Percentiles rank a stretch among this genome's conserved stretches.
Conservation (phyloP, 148 eudicot genomes). For the Diospyros lotus region DNA sequence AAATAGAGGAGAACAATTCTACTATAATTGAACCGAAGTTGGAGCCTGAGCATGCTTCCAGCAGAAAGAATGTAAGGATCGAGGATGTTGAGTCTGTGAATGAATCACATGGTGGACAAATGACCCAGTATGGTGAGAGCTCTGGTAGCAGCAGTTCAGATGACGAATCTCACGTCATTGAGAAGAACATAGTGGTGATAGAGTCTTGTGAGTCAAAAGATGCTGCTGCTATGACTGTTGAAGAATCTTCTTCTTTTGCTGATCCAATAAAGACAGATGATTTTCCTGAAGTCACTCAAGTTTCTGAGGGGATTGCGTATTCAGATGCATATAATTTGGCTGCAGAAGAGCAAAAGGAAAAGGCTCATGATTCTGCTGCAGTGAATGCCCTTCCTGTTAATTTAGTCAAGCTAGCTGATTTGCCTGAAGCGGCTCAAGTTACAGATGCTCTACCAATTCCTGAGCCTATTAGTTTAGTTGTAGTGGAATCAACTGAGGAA, state of each 20-base stretch:
- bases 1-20: slow-evolving; percentile 22
- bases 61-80: slow-evolving; percentile 16
- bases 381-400: slow-evolving; percentile 20
- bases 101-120: slow-evolving; percentile 8
- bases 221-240: slow-evolving; percentile 7
- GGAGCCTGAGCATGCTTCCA: slow-evolving; percentile 28
- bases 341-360: slow-evolving; percentile 6
- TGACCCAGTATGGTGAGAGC: slow-evolving; percentile 9
- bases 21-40: slow-evolving; percentile 24
- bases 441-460: slow-evolving; percentile 24
- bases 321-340: slow-evolving; percentile 7
- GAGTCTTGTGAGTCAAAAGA: slow-evolving; percentile 19
- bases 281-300: slow-evolving; percentile 18
- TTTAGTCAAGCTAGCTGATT: slow-evolving; percentile 35
- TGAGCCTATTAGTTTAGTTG: slow-evolving; percentile 11
- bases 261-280: slow-evolving; percentile 39
- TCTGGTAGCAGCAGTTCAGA: slow-evolving; percentile 30
- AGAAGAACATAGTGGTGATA: slow-evolving; percentile 29
- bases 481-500: background rate
- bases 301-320: slow-evolving; percentile 22
- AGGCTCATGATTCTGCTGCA: slow-evolving; percentile 2
- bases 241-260: slow-evolving; percentile 15
- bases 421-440: slow-evolving; percentile 16
- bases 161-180: slow-evolving; percentile 25
- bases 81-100: slow-evolving; percentile 21